A percentile compares a stretch with the other conserved stretches of the same genome.
These are phyloP conservation scores for Neonectria neomacrospora DNA, from an alignment of 2,329 filamentous ascomycete genomes.

Conservation along the genomic window DNA sequence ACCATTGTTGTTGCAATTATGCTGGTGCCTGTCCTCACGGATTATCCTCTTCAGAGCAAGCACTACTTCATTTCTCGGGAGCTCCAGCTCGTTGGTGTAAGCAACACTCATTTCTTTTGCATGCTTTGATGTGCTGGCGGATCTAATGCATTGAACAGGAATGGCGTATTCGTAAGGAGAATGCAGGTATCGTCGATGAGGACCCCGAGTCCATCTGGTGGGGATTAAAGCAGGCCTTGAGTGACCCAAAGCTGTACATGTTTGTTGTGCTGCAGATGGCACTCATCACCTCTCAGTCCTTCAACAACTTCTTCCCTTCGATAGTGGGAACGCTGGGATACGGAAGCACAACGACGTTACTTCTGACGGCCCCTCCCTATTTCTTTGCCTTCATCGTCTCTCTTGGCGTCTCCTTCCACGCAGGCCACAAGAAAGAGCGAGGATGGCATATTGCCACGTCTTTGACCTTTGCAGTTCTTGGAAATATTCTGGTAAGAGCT, in stretches of 20 bases:
- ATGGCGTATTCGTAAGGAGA: constrained; percentile 24
- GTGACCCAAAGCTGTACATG: constrained; percentile 52
- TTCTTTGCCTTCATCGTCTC: constrained; percentile 46
- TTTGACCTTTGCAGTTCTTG: constrained; percentile 47
- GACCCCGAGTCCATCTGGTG: constrained; percentile 26
- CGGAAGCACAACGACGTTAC: constrained; percentile 19
- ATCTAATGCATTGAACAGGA: constrained; percentile 3
- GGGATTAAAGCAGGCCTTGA: constrained; percentile 58
- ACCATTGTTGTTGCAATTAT: constrained; percentile 37
- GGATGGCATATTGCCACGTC: constrained; percentile 57
- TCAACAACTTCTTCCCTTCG: constrained; percentile 53
- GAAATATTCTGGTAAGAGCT: constrained; percentile 29
- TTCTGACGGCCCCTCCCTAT: constrained; percentile 28
- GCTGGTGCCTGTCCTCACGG: constrained; percentile 34
- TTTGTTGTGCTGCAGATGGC: constrained; percentile 50
- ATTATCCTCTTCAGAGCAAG: constrained; percentile 44
- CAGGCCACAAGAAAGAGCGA: constrained; percentile 57
- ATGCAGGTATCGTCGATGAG: constrained; percentile 22
- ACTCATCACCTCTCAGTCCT: constrained; percentile 42
- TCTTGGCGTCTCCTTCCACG: constrained; percentile 55
- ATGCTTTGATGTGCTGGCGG: background rate
- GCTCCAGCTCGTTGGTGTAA: constrained; percentile 19
- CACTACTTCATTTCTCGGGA: constrained; percentile 18
- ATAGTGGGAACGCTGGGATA: constrained; percentile 28
- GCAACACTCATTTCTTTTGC: background rate